Base-by-base conservation (phyloP, 148 eudicot genomes). In the Beta vulgaris region DNA sequence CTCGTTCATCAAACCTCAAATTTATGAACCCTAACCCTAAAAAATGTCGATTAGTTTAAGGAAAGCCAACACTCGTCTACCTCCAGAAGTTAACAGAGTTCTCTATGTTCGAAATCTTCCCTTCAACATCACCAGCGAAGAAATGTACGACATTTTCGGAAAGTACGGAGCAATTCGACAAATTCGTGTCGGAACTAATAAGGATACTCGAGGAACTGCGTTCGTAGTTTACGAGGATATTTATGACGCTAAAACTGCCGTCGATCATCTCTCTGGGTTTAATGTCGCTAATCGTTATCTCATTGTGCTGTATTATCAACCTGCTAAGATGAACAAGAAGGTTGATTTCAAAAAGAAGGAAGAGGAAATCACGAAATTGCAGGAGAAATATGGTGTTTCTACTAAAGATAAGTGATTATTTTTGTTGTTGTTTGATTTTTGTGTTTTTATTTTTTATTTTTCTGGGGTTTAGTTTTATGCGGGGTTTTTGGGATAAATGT, bases 61-160 rank as follows among this genome's bases (percentile, higher is more conserved):
- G 6, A 90, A 90, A 74, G 88, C 83, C 1, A 91, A 91, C 84
- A 84, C 91, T 0, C 76, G 89, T 14, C 88, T 91, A 0, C 93
- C 91, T 1, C 96, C 96, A 26, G 91, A 91, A 68, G 96, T 91
- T 1, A 91, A 91, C 78, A 65, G 92, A 0, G 90, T 86, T 0
- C 79, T 87, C 9, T 87, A 86, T 83, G 97, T 89, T 0, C 84
- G 91, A 0, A 91, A 89, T 66, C 82, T 91, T 0, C 97, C 91
- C 0, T 91, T 91, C 86, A 89, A 86, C 88, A 91, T 91, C 55
- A 86, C 97, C 0, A 87, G 90, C 86, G 94, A 90, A 62, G 97
- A 92, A 76, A 90, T 91, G 97, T 89, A 91, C 87, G 92, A 91
- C 31, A 89, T 91, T 10, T 91, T 91, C 84, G 96, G 93, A 32